Base-by-base conservation (phyloP, 164 flowering plant genomes). In the Dillenia turbinata region DNA sequence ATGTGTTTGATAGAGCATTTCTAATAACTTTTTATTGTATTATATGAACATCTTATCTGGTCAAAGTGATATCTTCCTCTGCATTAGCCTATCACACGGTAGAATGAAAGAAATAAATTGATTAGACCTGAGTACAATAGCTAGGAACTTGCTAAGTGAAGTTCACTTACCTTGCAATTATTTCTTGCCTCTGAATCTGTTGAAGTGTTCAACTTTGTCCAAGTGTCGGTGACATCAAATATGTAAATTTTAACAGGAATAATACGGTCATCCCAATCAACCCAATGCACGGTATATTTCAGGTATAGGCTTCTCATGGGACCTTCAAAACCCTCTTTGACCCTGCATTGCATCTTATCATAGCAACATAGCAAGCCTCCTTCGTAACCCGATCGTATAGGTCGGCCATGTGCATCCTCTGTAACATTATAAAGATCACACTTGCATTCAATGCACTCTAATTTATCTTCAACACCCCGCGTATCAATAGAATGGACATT, bases 401-500 rank as follows among this genome's bases (percentile, higher is more conserved):
- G 78, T 14, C 65, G 59, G 8, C 83, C 86, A 65, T 63, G 16
- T 62, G 61, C 77, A 75, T 84, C 89, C 48, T 46, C 54, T 6
- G 98, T 87, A 11, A 90, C 74, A 71, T 87, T 87, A 71, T 87
- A 93, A 8, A 90, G 82, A 75, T 84, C 84, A 66, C 95, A 86
- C 77, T 73, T 78, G 73, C 98, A 93, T 54, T 93, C 98, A 0
- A 86, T 82, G 78, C 98, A 93, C 26, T 96, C 96, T 69, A 82
- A 57, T 51, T 65, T 78, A 67, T 91, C 92, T 64, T 73, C 93
- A 54, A 73, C 90, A 12, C 87, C 97, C 4, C 97, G 77, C 2
- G 96, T 91, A 63, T 94, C 98, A 61, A 91, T 91, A 8, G 95
- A 96, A 68, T 94, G 98, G 13, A 90, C 77, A 70, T 91, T 94